Percentiles rank a stretch among this genome's conserved stretches.
Evolutionary conservation across 1,139 yeast species (phyloP).

Genomic region (Waltiozyma sp.): DNA sequence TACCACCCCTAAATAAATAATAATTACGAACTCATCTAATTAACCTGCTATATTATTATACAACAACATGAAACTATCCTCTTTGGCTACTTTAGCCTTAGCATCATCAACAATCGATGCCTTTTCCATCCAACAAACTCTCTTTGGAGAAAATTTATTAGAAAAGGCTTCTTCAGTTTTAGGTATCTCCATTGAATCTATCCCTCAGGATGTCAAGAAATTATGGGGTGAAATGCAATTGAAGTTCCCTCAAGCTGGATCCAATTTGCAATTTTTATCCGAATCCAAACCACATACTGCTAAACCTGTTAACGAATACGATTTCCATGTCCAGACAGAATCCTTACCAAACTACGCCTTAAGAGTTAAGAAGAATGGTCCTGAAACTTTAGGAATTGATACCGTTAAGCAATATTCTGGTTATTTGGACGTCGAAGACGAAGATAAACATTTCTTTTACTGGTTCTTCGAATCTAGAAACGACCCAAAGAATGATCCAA

Average conservation of each 20-base stretch:
- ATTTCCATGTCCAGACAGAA: conserved; percentile 35
- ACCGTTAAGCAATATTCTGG: conserved; percentile 77
- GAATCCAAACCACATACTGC: conserved; percentile 35
- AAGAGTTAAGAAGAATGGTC: conserved; percentile 41
- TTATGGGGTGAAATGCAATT: conserved; percentile 53
- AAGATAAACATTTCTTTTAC: conserved; percentile 74
- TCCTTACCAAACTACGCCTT: conserved; percentile 44
- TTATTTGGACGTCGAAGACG: conserved; percentile 73
- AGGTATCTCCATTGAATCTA: conserved; percentile 25
- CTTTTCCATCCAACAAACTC: conserved; percentile 22
- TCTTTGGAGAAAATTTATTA: conserved; percentile 18
- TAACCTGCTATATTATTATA: background rate
- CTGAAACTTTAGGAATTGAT: conserved; percentile 62
- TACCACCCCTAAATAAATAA: too few species aligned
- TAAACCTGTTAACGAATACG: conserved; percentile 32
- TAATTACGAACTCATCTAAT: too few species aligned
- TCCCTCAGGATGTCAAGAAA: conserved; percentile 37
- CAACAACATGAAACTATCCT: conserved; percentile 11
- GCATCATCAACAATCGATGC: conserved; percentile 11
- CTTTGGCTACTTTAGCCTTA: conserved; percentile 9
- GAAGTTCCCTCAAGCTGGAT: conserved; percentile 42
- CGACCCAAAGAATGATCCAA: conserved; percentile 78
- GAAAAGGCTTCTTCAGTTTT: conserved; percentile 28
- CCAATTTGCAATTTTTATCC: conserved; percentile 37
- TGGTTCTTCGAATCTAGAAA: conserved; percentile 89